These are phyloP conservation scores for Chlamydomonas applanata DNA, from an alignment of 139 green algal genomes.

Conservation along the genomic window DNA sequence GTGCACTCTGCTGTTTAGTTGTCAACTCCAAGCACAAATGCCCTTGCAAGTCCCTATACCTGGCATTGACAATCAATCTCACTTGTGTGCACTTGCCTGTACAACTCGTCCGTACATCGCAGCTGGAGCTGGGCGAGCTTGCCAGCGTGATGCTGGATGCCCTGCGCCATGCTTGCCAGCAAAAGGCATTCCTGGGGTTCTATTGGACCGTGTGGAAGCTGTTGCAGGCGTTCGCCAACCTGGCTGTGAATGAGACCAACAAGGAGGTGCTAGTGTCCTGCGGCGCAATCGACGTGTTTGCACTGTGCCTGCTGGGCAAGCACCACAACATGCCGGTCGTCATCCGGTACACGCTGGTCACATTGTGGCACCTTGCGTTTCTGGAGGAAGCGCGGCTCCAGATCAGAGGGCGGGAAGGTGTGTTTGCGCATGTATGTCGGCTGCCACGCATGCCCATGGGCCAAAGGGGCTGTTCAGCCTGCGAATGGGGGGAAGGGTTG, in stretches of 20 bases:
- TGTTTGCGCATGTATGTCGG: background rate
- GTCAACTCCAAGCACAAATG: no score
- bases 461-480: no score
- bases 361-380: constrained; percentile 32
- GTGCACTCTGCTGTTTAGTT: no score
- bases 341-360: constrained; percentile 24
- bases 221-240: constrained; percentile 25
- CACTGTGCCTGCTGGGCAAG: constrained; percentile 9
- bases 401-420: constrained; percentile 12
- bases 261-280: constrained; percentile 18
- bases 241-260: constrained; percentile 32
- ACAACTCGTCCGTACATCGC: no score
- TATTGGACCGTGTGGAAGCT: constrained; percentile 39
- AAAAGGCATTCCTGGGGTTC: constrained; percentile 24
- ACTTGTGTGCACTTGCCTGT: no score
- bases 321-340: constrained; percentile 17
- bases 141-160: constrained; percentile 26
- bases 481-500: no score
- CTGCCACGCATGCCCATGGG: no score
- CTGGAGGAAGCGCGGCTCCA: constrained; percentile 13
- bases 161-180: background rate
- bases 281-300: constrained; percentile 1
- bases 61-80: no score
- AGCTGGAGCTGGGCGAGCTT: constrained; percentile 21
- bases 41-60: no score